Conservation (phyloP, 2,329 filamentous ascomycete species). For the Neopestalotiopsis sp. region DNA sequence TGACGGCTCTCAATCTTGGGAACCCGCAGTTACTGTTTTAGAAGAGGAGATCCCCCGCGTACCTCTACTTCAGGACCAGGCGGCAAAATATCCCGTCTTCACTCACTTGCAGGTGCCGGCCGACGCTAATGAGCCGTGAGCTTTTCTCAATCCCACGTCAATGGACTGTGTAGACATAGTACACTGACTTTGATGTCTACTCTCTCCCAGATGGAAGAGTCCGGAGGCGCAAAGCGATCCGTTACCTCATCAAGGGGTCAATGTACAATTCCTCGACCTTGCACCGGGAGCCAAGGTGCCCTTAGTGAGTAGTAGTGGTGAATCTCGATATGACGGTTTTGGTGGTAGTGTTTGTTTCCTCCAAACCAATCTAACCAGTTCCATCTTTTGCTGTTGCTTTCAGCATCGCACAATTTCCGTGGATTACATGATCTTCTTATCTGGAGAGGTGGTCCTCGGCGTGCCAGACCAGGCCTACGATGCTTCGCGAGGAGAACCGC, state of each 20-base stretch:
- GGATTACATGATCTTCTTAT: background rate
- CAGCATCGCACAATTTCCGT: background rate
- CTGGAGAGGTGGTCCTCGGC: background rate
- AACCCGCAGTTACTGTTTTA: background rate
- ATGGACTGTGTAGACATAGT: background rate
- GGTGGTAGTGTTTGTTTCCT: background rate
- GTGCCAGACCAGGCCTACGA: conserved; percentile 1
- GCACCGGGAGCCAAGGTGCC: conserved; percentile 1
- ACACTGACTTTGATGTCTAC: background rate
- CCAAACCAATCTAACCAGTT: background rate
- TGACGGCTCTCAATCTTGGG: background rate
- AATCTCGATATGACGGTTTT: background rate
- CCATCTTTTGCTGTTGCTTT: background rate
- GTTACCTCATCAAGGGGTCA: background rate
- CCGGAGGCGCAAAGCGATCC: background rate
- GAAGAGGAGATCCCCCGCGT: background rate
- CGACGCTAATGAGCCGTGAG: background rate
- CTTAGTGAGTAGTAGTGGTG: background rate
- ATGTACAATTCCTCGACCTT: background rate
- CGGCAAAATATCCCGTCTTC: background rate
- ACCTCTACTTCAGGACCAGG: background rate
- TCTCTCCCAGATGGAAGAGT: background rate
- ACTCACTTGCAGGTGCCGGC: background rate
- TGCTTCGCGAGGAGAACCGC: background rate
- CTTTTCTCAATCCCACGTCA: background rate